Base-by-base conservation (phyloP, 345 rosid species). In the Excoecaria agallocha region DNA sequence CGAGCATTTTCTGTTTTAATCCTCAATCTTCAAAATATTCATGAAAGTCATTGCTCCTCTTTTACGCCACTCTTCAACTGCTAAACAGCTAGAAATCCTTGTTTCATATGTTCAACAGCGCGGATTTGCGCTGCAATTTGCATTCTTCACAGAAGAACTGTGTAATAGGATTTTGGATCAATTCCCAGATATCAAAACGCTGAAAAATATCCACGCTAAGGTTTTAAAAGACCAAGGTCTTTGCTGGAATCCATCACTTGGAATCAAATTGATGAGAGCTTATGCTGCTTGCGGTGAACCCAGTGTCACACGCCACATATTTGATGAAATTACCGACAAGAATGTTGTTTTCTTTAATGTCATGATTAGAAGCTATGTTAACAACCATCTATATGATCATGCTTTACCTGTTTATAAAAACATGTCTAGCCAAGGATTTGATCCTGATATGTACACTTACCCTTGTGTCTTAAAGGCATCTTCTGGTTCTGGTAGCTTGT, bases 391-490 rank as follows among this genome's bases (percentile, higher is more conserved):
- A 16, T 81, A 83, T 56, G 77, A 54, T 13, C 89, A 87, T 68
- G 93, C 86, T 65, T 76, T 91, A 35, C 76, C 73, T 70, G 64
- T 88, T 25, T 86, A 69, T 73, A 81, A 76, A 70, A 78, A 41
- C 52, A 85, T 91, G 86, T 80, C 54, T 67, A 58, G 79, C 20
- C 80, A n/a, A 61, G 75, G 85, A 50, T 72, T 83, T 74, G 57
- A 70, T 68, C 88, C 93, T 22, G 94, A 91, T 82, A 84, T 85
- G 66, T 91, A 89, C 73, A 88, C 94, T 5, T 87, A 84, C 66
- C 94, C 93, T 5, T 86, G 97, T 71, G 86, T 87, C 60, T 80
- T 91, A 61, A 91, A 91, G 84, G 91, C 97, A 8, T 89, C 87
- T 77, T 88, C 97, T 5, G 84, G 85, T 67, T 87, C 87, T 22